Conservation (phyloP, 805 yeast genomes). For the Wickerhamiella dianesei region DNA sequence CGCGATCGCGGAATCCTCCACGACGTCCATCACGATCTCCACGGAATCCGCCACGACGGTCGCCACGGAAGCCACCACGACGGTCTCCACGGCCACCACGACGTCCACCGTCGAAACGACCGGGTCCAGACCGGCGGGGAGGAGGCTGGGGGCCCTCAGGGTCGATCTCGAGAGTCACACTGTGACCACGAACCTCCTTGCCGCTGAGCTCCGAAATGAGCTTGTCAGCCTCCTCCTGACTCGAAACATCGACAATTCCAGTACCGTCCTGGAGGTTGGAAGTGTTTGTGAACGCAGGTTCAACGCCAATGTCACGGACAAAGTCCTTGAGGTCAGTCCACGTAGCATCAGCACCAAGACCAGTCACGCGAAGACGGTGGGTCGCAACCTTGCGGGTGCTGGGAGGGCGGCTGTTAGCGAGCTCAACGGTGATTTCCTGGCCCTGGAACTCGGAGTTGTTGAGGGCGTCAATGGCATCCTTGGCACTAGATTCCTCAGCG, state of each 20-base stretch:
- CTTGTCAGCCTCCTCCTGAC: slow-evolving; percentile 78
- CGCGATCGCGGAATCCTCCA: slow-evolving; percentile 18
- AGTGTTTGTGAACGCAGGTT: slow-evolving; percentile 27
- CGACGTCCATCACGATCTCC: slow-evolving; percentile 7
- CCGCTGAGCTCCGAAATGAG: slow-evolving; percentile 73
- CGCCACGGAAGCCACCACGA: slow-evolving; percentile 14
- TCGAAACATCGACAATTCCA: slow-evolving; percentile 76
- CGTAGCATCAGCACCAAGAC: slow-evolving; percentile 11
- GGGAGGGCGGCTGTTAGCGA: slow-evolving; percentile 22
- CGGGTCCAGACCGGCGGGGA: slow-evolving; percentile 31
- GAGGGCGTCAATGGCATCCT: slow-evolving; percentile 43
- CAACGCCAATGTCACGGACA: slow-evolving; percentile 50
- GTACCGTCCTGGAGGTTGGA: slow-evolving; percentile 26
- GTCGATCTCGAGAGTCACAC: slow-evolving; percentile 63
- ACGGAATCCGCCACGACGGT: slow-evolving; percentile 14
- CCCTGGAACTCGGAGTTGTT: slow-evolving; percentile 30
- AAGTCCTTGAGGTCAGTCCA: slow-evolving; percentile 50
- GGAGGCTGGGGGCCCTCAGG: slow-evolving; percentile 31
- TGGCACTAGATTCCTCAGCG: slow-evolving; percentile 43
- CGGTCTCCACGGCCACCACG: slow-evolving; percentile 19
- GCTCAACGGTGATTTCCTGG: slow-evolving; percentile 23
- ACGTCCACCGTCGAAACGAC: slow-evolving; percentile 33
- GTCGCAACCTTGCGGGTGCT: slow-evolving; percentile 12
- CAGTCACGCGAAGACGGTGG: slow-evolving; percentile 17
- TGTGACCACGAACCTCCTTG: slow-evolving; percentile 55